Evolutionary conservation across 768 basidiomycete genomes (phyloP).

Genomic region (Gymnopilus junonius): DNA sequence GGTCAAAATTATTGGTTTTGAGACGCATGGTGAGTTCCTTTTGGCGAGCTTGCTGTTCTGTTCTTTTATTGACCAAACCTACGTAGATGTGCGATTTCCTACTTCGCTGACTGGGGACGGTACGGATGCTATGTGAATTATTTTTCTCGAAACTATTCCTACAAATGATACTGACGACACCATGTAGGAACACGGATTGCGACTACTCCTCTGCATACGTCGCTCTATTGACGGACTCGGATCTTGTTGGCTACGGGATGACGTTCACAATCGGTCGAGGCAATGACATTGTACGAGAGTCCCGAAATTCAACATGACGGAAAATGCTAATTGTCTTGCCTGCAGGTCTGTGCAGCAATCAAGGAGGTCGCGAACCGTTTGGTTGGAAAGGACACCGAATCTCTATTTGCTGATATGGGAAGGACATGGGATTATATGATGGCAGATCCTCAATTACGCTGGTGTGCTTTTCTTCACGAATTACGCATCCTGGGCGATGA

Average conservation of each 20-base stretch:
- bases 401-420: conserved; percentile 90
- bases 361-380: conserved; percentile 80
- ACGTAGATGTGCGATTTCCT: conserved; percentile 86
- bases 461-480: conserved; percentile 49
- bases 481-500: background rate
- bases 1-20: conserved; percentile 39
- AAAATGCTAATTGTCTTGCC: background rate
- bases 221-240: conserved; percentile 72
- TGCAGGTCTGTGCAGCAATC: conserved; percentile 82
- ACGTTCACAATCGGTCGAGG: conserved; percentile 95
- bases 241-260: conserved; percentile 89
- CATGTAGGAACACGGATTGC: conserved; percentile 87
- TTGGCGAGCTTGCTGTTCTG: background rate
- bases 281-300: conserved; percentile 80
- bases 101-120: conserved; percentile 92
- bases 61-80: background rate
- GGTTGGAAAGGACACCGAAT: conserved; percentile 79
- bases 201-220: conserved; percentile 97
- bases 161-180: background rate
- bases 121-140: conserved; percentile 83
- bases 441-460: conserved; percentile 89
- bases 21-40: conserved; percentile 34
- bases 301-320: background rate
- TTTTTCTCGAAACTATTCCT: background rate
- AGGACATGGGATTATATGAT: conserved; percentile 87